Conservation (phyloP, 352 stramenopile genomes). For the Globisporangium spinosum region DNA sequence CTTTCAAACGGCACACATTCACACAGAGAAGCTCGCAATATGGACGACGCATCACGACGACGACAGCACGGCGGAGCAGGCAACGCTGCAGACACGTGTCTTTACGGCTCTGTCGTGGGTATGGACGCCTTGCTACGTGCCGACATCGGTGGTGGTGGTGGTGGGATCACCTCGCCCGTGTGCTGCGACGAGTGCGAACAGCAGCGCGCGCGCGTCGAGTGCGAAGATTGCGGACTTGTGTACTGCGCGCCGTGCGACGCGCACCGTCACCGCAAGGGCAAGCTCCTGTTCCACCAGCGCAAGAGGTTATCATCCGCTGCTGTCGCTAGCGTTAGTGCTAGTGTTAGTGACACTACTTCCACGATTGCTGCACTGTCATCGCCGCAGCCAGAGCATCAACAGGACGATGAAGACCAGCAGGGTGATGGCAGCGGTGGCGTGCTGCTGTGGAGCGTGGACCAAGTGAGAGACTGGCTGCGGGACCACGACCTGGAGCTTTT, state of each 20-base stretch:
- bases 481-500: constrained; percentile 64
- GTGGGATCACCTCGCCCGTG: constrained; percentile 9
- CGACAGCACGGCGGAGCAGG: no score
- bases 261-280: constrained; percentile 76
- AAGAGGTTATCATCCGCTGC: constrained; percentile 12
- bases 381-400: background rate
- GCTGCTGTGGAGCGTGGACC: constrained; percentile 30
- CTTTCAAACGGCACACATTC: background rate
- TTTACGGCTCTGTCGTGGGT: constrained; percentile 41
- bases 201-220: constrained; percentile 37
- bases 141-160: background rate
- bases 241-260: constrained; percentile 70
- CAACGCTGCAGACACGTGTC: constrained; percentile 25
- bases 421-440: background rate
- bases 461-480: constrained; percentile 59
- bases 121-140: constrained; percentile 25
- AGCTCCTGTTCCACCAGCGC: constrained; percentile 67
- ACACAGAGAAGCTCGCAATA: background rate
- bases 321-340: background rate
- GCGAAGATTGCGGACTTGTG: constrained; percentile 67
- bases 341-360: background rate
- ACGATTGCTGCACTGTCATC: background rate
- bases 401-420: background rate
- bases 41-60: background rate
- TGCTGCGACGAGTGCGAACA: constrained; percentile 77